Base-by-base conservation (phyloP, 148 eudicot species). In the Spergularia bocconei region DNA sequence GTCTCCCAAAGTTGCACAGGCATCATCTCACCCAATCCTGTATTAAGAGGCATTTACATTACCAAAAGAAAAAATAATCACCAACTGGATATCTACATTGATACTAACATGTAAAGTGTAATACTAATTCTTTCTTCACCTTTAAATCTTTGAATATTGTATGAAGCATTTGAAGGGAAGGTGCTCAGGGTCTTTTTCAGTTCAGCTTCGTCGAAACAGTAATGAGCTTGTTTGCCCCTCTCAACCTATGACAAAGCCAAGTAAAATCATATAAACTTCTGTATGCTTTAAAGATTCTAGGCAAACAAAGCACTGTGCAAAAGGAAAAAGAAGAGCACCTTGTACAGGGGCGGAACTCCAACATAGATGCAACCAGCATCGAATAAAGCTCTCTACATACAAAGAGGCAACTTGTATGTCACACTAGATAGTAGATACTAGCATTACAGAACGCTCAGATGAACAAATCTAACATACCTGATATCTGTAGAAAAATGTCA, bases 21-120 rank as follows among this genome's bases (percentile, higher is more conserved):
- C 98, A 95, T 95, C 98, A 95, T 95, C 76, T 95, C 98, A 33
- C 98, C 98, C 92, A 95, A 82, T 11, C 98, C 98, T 95, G 75
- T 50, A 8, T 23, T 6, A 61, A 23, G 9, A 20, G 63, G 19
- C 29, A 19, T 7, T 59, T 29, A 29, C 36, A 29, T 29, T 2
- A n/a, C n/a, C n/a, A n/a, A 1, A 2, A 1, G 2, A 29, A 29
- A 29, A 29, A 29, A 29, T 2, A 29, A 29, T 2, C 1, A 29
- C 2, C n/a, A n/a, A 1, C 3, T 29, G 36, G 2, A 29, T 29
- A 2, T 29, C 36, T 29, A 29, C 36, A 29, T 29, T 29, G 36
- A 29, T 29, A 2, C 36, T 0, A 29, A 29, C 2, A 29, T 29
- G 36, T 29, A 29, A 29, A 29, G 36, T n/a, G n/a, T n/a, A n/a